These are phyloP conservation scores for Plectranthus barbatus DNA, from an alignment of 257 asterid species.

Conservation along the genomic window DNA sequence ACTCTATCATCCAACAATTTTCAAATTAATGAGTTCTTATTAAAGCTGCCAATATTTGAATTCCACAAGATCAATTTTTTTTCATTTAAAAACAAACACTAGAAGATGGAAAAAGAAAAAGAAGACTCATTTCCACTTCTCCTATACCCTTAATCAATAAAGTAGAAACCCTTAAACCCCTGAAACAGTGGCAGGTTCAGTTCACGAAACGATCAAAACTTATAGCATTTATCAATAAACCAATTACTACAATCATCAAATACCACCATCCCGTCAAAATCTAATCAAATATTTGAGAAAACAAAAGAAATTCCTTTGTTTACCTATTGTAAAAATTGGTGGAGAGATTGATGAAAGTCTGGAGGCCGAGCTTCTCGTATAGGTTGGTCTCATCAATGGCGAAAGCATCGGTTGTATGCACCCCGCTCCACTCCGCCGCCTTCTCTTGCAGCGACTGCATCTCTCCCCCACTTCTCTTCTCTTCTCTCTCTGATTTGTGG, in stretches of 20 bases:
- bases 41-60: not conserved
- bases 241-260: not conserved
- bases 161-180: not conserved
- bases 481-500: not conserved
- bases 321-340: constrained; percentile 84
- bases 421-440: constrained; percentile 96
- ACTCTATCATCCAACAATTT: constrained; percentile 40
- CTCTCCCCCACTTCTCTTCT: constrained; percentile 32
- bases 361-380: constrained; percentile 72
- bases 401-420: constrained; percentile 51
- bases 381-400: constrained; percentile 73
- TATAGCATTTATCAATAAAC: not conserved
- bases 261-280: not conserved
- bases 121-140: not conserved
- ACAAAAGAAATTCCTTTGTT: not conserved
- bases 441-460: constrained; percentile 90
- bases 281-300: not conserved
- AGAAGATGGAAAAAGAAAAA: no score
- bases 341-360: constrained; percentile 75
- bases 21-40: not conserved
- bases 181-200: not conserved
- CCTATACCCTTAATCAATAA: not conserved
- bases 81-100: not conserved
- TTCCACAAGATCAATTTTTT: not conserved
- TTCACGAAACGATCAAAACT: not conserved